These are phyloP conservation scores for Phlyctochytrium arcticum DNA, from an alignment of 192 early-diverging fungal species.

Conservation along the genomic window DNA sequence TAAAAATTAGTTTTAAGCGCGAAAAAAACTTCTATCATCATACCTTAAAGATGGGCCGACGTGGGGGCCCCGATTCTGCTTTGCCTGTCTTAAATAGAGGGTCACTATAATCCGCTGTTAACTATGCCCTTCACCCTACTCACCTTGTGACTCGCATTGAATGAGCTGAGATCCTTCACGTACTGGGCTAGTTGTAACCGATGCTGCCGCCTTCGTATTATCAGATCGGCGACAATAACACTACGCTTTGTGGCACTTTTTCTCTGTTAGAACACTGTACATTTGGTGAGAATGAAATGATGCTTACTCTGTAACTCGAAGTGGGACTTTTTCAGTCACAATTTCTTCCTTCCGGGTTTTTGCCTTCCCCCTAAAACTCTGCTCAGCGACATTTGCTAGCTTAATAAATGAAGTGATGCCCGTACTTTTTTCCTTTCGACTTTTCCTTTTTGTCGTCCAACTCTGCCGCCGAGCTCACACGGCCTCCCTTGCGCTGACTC, in stretches of 20 bases:
- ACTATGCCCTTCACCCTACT: not conserved
- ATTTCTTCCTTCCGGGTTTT: conserved; percentile 32
- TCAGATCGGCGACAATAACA: conserved; percentile 36
- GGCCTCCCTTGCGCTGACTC: conserved; percentile 36
- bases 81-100: conserved; percentile 14
- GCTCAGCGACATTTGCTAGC: too few relatives aligned
- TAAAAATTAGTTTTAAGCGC: not conserved
- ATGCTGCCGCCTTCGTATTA: conserved; percentile 32
- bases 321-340: conserved; percentile 16
- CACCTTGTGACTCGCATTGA: conserved; percentile 21
- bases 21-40: not conserved
- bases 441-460: conserved; percentile 27
- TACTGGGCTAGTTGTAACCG: conserved; percentile 19
- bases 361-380: conserved; percentile 18
- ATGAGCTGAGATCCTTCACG: conserved; percentile 27
- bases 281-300: not conserved
- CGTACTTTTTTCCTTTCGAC: conserved; percentile 29
- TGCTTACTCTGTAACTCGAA: conserved; percentile 41
- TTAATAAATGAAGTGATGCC: not conserved
- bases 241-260: conserved; percentile 35
- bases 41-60: conserved; percentile 47
- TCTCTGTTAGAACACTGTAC: too few relatives aligned
- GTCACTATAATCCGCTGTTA: not conserved
- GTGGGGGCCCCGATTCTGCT: conserved; percentile 20
- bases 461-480: not conserved